These are phyloP conservation scores for Lactifluus hygrophoroides DNA, from an alignment of 768 basidiomycete genomes.

Conservation along the genomic window DNA sequence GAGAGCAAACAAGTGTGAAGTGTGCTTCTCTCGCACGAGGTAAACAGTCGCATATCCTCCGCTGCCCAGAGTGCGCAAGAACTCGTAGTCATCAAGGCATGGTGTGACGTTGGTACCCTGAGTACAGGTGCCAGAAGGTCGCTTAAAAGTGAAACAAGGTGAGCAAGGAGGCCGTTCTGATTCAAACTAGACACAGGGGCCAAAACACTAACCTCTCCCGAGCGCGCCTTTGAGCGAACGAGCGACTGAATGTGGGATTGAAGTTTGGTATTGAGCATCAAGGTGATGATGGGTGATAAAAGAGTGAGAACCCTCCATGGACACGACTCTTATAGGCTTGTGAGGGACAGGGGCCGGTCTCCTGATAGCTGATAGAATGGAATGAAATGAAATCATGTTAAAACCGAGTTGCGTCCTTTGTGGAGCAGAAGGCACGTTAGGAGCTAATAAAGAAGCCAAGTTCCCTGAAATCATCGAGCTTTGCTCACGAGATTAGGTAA, in stretches of 20 bases:
- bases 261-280: constrained; percentile 6
- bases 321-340: neutral
- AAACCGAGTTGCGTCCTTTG: neutral
- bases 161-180: neutral
- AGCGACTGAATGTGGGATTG: constrained; percentile 3
- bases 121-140: neutral
- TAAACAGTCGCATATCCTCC: constrained; percentile 14
- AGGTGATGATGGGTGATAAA: neutral
- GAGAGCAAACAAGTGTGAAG: constrained; percentile 8
- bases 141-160: neutral
- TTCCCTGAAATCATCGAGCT: too few relatives aligned
- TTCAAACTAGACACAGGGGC: neutral
- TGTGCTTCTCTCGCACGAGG: constrained; percentile 13
- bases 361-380: neutral
- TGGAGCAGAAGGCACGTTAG: neutral
- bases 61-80: constrained; percentile 3
- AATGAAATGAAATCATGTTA: neutral
- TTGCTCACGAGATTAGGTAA: constrained; percentile 1
- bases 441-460: neutral
- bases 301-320: neutral
- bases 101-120: neutral
- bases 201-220: neutral
- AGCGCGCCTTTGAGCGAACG: neutral
- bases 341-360: neutral
- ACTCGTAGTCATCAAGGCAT: constrained; percentile 12